Base-by-base conservation (phyloP, 192 early-diverging fungal species). In the Backusella australiensis region DNA sequence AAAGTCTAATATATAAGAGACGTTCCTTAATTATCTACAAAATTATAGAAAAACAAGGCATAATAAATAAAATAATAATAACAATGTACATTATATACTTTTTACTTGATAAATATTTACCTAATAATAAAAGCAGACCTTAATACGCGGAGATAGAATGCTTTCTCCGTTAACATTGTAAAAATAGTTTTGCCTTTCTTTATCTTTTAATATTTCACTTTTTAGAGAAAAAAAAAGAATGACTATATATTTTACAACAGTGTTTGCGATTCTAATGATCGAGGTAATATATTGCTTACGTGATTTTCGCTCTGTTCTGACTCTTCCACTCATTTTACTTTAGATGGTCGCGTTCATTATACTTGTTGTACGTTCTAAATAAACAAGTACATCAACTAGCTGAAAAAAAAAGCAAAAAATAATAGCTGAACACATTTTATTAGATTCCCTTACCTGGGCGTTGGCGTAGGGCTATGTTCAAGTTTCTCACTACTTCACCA, bases 361-460 rank as follows among this genome's bases (percentile, higher is more conserved):
- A 2, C 69, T 79, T 69, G 69, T 76, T 26, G 44, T 79, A 67
- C n/a, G 77, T 78, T 6, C 8, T 21, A 41, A 49, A n/a, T 38
- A 8, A 77, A 14, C 17, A 36, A 19, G 35, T 8, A 8, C 15
- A 6, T 41, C 0, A 8, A 19, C 12, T 66, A 6, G 1, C 6
- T 4, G 6, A 36, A 52, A 17, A 19, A 1, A 44, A 36, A 34
- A 39, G 21, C 4, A 34, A n/a, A n/a, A n/a, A 8, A 6, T 67
- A 41, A 41, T 19, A 38, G 19, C 1, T 19, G 6, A 29, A 14
- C 9, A 29, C 19, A 5, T 5, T 7, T 70, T 36, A 59, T 14
- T 81, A 89, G 88, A 67, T 89, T 19, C 88, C 88, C 21, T 56
- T 89, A 19, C 88, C 88, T 15, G 76, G 69, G 56, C 77, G 80